Base-by-base conservation (phyloP, 2,329 filamentous ascomycete genomes). In the Xylaria sp. region DNA sequence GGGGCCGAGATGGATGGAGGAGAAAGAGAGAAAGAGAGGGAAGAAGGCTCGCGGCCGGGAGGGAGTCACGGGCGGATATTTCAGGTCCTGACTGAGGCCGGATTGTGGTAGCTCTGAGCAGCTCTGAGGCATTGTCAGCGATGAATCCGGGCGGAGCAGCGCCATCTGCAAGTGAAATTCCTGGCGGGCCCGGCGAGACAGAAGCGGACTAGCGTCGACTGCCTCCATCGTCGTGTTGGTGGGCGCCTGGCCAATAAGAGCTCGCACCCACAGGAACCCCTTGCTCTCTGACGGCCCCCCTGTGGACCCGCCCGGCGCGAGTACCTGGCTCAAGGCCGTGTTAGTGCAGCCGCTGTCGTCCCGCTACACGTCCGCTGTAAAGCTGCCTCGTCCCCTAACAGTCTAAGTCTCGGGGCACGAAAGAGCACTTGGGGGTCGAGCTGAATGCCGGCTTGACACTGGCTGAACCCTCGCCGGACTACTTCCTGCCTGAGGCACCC, bases 31-130 rank as follows among this genome's bases (percentile, higher is more conserved):
- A 67, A 65, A 67, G 35, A 57, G 61, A 65, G 68, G 64, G 59
- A 70, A 66, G 25, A 64, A 61, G n/a, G 42, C 17, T 55, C 64
- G 45, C 45, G 59, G 60, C 35, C 61, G 67, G 73, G 70, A 72
- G 72, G 72, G 73, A 75, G 73, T 74, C 72, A 75, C 61, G 43
- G 63, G 66, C 57, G 66, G 72, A 72, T 76, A 75, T 76, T 74
- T 76, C 71, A 75, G 63, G 65, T 65, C 60, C 52, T 63, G 63
- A 61, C 59, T 69, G 53, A 65, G 63, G 67, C 57, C 57, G 57
- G 45, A 70, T 67, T 63, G 28, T 66, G 60, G 50, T 56, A 31
- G 49, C 42, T 47, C 57, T 21, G 63, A 64, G 50, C 52, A 31
- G 49, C 42, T 47, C 57, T 21, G 63, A 64, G 59, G 66, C 61